phyloP scores from a whole-genome alignment of 1,284 basidiomycete genomes.

The Agroathelia rolfsii region DNA sequence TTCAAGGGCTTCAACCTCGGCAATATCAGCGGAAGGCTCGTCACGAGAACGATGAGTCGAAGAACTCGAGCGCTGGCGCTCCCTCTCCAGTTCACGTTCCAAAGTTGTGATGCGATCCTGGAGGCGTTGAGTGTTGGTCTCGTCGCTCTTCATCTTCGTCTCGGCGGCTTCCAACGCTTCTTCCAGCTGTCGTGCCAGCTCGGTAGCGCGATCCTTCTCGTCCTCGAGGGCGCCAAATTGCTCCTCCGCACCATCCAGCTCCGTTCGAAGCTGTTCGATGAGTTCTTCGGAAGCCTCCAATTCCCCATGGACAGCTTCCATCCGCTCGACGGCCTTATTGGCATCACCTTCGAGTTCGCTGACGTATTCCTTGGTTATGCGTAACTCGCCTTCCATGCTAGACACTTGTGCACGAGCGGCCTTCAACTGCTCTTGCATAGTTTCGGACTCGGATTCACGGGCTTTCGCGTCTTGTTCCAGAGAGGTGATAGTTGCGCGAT shows the following conservation, averaged over 20 bases:
- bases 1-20: slow-evolving; percentile 59
- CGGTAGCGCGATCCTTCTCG: slow-evolving; percentile 38
- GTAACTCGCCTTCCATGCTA: too few species aligned
- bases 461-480: too few species aligned
- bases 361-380: slow-evolving; percentile 37
- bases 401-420: too few species aligned
- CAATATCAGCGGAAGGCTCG: slow-evolving; percentile 28
- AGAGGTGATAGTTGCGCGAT: too few species aligned
- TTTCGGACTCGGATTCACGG: too few species aligned
- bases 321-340: slow-evolving; percentile 31
- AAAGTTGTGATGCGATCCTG: slow-evolving; percentile 41
- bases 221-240: slow-evolving; percentile 41
- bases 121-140: slow-evolving; percentile 41
- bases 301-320: slow-evolving; percentile 43
- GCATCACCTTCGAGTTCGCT: slow-evolving; percentile 47
- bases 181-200: slow-evolving; percentile 56
- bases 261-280: slow-evolving; percentile 31
- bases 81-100: slow-evolving; percentile 49
- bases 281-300: slow-evolving; percentile 35
- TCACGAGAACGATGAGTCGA: slow-evolving; percentile 22
- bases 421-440: too few species aligned
- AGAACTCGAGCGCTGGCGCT: slow-evolving; percentile 27
- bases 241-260: slow-evolving; percentile 37
- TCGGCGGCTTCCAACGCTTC: slow-evolving; percentile 64
- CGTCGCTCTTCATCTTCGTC: slow-evolving; percentile 52